A percentile compares a stretch with the other conserved stretches of the same genome.
Conservation (phyloP, 768 basidiomycete genomes). For the Chalciporus chontae region DNA sequence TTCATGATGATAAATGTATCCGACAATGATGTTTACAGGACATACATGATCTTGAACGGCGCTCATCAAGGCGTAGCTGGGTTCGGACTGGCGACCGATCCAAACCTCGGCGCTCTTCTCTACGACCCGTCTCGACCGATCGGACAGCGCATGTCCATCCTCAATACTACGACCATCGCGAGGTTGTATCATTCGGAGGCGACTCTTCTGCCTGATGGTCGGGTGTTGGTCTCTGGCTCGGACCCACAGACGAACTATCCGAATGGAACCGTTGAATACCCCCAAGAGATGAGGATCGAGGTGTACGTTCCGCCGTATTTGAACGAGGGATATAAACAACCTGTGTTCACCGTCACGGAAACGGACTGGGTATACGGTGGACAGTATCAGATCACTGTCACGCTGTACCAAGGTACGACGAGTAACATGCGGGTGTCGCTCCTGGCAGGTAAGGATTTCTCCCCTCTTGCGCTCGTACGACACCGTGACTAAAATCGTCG, state of each 20-base stretch:
- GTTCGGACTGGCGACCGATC: slow-evolving; percentile 64
- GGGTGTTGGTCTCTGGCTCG: slow-evolving; percentile 73
- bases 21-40: slow-evolving; percentile 41
- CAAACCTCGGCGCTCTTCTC: slow-evolving; percentile 61
- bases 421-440: slow-evolving; percentile 58
- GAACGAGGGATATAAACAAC: slow-evolving; percentile 57
- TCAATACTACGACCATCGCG: slow-evolving; percentile 65
- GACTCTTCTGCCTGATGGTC: slow-evolving; percentile 69
- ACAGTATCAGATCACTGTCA: slow-evolving; percentile 49
- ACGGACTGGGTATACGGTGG: slow-evolving; percentile 64
- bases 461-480: no score
- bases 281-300: slow-evolving; percentile 75
- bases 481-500: no score
- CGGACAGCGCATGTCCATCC: slow-evolving; percentile 61
- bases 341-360: slow-evolving; percentile 51
- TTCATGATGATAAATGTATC: background rate
- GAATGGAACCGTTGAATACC: slow-evolving; percentile 42
- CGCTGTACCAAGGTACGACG: slow-evolving; percentile 38
- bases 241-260: slow-evolving; percentile 56
- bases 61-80: slow-evolving; percentile 68
- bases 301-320: slow-evolving; percentile 89
- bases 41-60: slow-evolving; percentile 73
- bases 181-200: slow-evolving; percentile 80
- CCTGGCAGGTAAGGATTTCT: slow-evolving; percentile 53
- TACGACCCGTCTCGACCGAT: slow-evolving; percentile 65